A percentile compares a stretch with the other conserved stretches of the same genome.
Conservation (phyloP, 139 green algal species). For the Picochlorum costavermella region DNA sequence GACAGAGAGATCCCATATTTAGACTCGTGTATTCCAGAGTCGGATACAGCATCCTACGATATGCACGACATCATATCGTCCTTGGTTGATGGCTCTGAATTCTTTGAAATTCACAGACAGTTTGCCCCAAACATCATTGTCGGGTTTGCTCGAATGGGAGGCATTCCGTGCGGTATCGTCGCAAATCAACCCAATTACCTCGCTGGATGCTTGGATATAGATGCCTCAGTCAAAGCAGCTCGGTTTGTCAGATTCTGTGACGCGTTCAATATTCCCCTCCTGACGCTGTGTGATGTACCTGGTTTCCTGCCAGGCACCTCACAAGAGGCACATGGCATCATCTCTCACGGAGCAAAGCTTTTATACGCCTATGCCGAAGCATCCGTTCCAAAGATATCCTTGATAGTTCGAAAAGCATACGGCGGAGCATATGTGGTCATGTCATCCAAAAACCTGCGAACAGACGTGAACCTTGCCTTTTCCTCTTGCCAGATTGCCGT, state of each 20-base stretch:
- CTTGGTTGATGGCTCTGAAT: conserved; percentile 46
- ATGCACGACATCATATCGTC: conserved; percentile 42
- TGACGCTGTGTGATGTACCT: conserved; percentile 64
- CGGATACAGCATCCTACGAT: conserved; percentile 38
- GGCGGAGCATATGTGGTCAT: conserved; percentile 59
- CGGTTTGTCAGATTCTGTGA: conserved; percentile 70
- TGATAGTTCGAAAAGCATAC: conserved; percentile 66
- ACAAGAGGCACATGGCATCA: conserved; percentile 55
- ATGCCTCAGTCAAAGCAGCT: conserved; percentile 56
- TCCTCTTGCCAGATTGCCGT: conserved; percentile 60
- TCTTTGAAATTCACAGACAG: conserved; percentile 56
- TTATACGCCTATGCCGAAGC: conserved; percentile 65
- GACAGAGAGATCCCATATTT: conserved; percentile 26
- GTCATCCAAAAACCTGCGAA: conserved; percentile 51
- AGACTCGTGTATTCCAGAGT: conserved; percentile 36
- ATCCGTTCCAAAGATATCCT: conserved; percentile 58
- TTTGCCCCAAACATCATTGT: conserved; percentile 56
- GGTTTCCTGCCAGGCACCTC: conserved; percentile 55
- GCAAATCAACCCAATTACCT: conserved; percentile 58
- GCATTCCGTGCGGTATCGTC: conserved; percentile 52
- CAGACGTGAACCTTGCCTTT: conserved; percentile 59
- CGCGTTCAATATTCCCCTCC: conserved; percentile 56
- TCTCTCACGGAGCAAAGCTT: conserved; percentile 62
- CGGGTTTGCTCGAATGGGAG: conserved; percentile 51
- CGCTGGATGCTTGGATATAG: conserved; percentile 63